Conservation (phyloP, 2,329 filamentous ascomycete genomes). For the Alternaria infectoria region DNA sequence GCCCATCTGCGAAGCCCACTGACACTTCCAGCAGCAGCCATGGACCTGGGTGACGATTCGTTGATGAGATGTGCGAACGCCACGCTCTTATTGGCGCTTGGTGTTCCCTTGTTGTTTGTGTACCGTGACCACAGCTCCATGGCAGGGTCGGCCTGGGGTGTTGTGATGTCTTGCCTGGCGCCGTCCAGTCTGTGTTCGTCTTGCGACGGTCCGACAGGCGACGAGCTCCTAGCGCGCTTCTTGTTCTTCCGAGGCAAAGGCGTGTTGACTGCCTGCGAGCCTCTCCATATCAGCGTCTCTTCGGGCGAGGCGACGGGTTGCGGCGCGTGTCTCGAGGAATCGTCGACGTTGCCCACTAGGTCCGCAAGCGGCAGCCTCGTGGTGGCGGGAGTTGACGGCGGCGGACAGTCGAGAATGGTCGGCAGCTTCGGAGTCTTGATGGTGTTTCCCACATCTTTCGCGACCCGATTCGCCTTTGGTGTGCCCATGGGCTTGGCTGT, state of each 20-base stretch:
- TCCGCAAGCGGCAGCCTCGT: constrained; percentile 65
- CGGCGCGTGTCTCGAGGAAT: constrained; percentile 57
- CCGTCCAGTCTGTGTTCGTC: constrained; percentile 42
- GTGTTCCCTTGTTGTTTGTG: constrained; percentile 47
- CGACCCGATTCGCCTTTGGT: constrained; percentile 27
- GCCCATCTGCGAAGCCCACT: constrained; percentile 57
- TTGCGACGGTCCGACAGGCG: constrained; percentile 50
- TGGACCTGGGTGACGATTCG: constrained; percentile 55
- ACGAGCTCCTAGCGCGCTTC: constrained; percentile 57
- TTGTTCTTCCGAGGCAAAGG: constrained; percentile 51
- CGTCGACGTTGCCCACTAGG: constrained; percentile 66
- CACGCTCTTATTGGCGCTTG: constrained; percentile 44
- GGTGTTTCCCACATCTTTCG: constrained; percentile 19
- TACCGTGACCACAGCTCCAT: constrained; percentile 57
- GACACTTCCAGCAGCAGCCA: constrained; percentile 53
- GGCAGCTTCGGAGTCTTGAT: constrained; percentile 36
- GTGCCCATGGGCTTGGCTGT: constrained; percentile 20
- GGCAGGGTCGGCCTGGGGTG: constrained; percentile 55
- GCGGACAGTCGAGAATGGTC: constrained; percentile 39
- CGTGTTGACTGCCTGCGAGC: constrained; percentile 52
- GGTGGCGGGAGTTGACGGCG: constrained; percentile 65
- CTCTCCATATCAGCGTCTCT: constrained; percentile 67
- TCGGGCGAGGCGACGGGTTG: constrained; percentile 62
- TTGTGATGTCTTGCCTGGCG: constrained; percentile 41
- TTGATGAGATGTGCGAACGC: constrained; percentile 54